These are phyloP conservation scores for Cryptococcus neoformans DNA, from an alignment of 1,284 basidiomycete species.

Conservation along the genomic window DNA sequence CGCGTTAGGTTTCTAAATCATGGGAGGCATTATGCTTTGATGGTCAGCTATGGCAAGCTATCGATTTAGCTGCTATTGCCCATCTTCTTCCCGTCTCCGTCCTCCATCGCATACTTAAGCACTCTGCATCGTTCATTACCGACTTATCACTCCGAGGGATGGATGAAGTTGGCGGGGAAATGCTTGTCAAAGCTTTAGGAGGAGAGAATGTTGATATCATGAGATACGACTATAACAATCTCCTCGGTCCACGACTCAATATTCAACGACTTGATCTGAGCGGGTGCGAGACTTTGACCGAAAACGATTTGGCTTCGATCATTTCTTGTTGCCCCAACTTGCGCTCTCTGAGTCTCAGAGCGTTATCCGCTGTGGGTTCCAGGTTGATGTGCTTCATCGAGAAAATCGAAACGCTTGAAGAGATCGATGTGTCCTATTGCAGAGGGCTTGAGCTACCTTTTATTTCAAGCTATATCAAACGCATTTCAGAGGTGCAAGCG, in stretches of 20 bases:
- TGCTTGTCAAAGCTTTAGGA: constrained; percentile 12
- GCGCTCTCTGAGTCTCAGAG: constrained; percentile 62
- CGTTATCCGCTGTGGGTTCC: constrained; percentile 59
- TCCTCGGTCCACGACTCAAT: not conserved
- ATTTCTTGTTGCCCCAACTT: constrained; percentile 66
- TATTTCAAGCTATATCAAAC: constrained; percentile 43
- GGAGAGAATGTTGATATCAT: not conserved
- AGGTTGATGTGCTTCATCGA: not conserved
- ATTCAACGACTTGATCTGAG: constrained; percentile 61
- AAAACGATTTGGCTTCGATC: constrained; percentile 65
- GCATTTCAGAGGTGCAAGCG: constrained; percentile 8
- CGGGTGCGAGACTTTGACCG: constrained; percentile 66
- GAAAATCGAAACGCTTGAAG: constrained; percentile 47
- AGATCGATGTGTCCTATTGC: constrained; percentile 73
- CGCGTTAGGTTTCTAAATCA: constrained; percentile 67
- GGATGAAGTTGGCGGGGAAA: constrained; percentile 54
- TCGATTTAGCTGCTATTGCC: constrained; percentile 63
- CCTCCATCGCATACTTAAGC: constrained; percentile 24
- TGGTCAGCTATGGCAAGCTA: constrained; percentile 77
- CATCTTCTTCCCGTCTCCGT: constrained; percentile 43
- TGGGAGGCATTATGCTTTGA: constrained; percentile 80
- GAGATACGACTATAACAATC: too few species aligned
- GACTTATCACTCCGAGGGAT: constrained; percentile 66
- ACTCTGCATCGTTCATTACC: constrained; percentile 63
- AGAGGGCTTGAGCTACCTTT: constrained; percentile 64